These are phyloP conservation scores for Trichocomaceae sp. DNA, from an alignment of 2,329 filamentous ascomycete species.

Conservation along the genomic window DNA sequence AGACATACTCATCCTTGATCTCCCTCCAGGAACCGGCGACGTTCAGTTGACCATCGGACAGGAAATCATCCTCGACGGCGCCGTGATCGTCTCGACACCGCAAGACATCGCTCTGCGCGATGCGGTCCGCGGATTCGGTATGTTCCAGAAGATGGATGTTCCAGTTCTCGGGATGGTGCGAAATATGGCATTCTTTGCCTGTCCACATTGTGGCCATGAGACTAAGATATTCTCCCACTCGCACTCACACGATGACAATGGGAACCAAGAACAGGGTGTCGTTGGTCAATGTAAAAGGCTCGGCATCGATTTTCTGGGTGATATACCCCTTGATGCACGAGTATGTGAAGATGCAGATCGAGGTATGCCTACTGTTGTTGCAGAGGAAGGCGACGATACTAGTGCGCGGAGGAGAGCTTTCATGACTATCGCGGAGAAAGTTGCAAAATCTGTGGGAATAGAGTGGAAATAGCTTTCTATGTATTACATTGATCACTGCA, in stretches of 20 bases:
- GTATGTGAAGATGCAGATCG: slow-evolving; percentile 84
- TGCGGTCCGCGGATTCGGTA: slow-evolving; percentile 81
- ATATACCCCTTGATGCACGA: slow-evolving; percentile 77
- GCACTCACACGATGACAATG: slow-evolving; percentile 11
- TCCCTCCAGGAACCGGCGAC: slow-evolving; percentile 92
- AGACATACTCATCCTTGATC: slow-evolving; percentile 80
- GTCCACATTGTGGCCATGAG: slow-evolving; percentile 67
- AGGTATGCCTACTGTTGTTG: slow-evolving; percentile 83
- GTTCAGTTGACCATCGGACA: slow-evolving; percentile 96
- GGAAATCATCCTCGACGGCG: slow-evolving; percentile 80
- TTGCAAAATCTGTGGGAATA: slow-evolving; percentile 41
- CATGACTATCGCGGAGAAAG: slow-evolving; percentile 57
- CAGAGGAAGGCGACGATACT: slow-evolving; percentile 58
- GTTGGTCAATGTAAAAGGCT: slow-evolving; percentile 63
- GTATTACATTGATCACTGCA: not conserved
- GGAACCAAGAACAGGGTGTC: slow-evolving; percentile 53
- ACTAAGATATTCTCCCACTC: slow-evolving; percentile 64
- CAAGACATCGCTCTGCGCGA: slow-evolving; percentile 90
- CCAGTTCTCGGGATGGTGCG: slow-evolving; percentile 77
- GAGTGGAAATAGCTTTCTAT: slow-evolving; percentile 26
- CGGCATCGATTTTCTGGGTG: slow-evolving; percentile 72
- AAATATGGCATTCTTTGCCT: slow-evolving; percentile 83
- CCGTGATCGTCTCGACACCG: slow-evolving; percentile 81
- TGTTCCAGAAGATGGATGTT: slow-evolving; percentile 81
- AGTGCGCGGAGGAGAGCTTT: slow-evolving; percentile 69